Conservation (phyloP, 139 green algal genomes). For the Ostreobium quekettii region DNA sequence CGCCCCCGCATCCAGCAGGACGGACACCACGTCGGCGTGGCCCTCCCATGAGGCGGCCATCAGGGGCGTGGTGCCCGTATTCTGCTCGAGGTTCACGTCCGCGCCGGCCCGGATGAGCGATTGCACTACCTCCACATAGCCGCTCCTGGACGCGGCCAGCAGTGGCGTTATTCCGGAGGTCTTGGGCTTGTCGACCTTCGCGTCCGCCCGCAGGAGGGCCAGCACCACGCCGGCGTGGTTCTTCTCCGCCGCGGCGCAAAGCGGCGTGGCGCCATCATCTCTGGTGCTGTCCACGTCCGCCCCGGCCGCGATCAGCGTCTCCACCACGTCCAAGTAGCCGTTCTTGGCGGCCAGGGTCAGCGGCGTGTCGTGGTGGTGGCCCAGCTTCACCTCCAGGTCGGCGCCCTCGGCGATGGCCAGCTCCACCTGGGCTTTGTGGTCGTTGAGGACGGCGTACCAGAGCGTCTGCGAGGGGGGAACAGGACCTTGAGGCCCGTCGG, state of each 20-base stretch:
- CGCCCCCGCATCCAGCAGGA: not conserved
- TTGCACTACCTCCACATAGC: not conserved
- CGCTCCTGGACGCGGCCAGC: not conserved
- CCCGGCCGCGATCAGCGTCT: not conserved
- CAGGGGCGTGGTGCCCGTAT: no score
- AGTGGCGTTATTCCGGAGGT: not conserved
- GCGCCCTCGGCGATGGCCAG: not conserved
- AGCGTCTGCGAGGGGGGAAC: no score
- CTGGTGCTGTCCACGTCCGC: constrained; percentile 3
- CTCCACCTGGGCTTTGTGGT: no score
- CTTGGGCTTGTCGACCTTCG: not conserved
- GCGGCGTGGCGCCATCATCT: not conserved
- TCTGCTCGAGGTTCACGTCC: no score
- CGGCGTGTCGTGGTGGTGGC: not conserved
- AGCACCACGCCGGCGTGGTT: not conserved
- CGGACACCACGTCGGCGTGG: not conserved
- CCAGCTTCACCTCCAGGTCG: not conserved
- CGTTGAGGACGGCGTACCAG: no score
- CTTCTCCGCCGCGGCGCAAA: not conserved
- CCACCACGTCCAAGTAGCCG: not conserved
- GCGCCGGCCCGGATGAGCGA: not conserved
- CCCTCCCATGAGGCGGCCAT: no score
- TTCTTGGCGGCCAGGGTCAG: not conserved
- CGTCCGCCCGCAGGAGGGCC: not conserved
- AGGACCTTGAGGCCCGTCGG: no score